These are phyloP conservation scores for Plantago elongata DNA, from an alignment of 257 asterid species.

Conservation along the genomic window DNA sequence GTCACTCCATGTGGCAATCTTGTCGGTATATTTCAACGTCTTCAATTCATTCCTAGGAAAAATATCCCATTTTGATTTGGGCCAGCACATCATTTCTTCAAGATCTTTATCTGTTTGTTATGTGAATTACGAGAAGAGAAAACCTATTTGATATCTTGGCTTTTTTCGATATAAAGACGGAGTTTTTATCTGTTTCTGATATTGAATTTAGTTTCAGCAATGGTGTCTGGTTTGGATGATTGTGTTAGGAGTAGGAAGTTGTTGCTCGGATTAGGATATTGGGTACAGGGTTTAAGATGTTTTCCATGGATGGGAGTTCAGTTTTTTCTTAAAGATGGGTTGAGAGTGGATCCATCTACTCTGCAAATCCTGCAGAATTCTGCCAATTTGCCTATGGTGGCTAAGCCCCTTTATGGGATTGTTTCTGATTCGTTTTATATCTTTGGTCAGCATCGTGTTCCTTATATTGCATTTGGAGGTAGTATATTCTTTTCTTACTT, in stretches of 20 bases:
- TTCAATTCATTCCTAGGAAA: background rate
- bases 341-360: constrained; percentile 73
- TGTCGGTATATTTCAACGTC: background rate
- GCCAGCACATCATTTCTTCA: too few relatives aligned
- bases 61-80: background rate
- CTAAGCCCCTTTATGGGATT: constrained; percentile 81
- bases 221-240: constrained; percentile 36
- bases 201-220: constrained; percentile 4
- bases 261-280: constrained; percentile 75
- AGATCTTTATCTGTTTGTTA: too few relatives aligned
- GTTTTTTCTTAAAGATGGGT: constrained; percentile 85
- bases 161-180: background rate
- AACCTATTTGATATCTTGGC: background rate
- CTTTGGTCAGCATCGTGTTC: constrained; percentile 88
- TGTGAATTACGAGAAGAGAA: background rate
- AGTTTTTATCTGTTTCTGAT: background rate
- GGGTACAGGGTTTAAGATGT: constrained; percentile 90
- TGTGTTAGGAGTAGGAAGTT: constrained; percentile 44
- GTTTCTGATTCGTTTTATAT: constrained; percentile 81
- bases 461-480: constrained; percentile 93
- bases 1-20: too few relatives aligned
- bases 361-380: constrained; percentile 92
- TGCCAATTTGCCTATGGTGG: constrained; percentile 89
- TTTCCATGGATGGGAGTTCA: constrained; percentile 95
- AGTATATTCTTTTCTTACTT: background rate